Conservation (phyloP, 257 asterid species). For the Solanum paucissectum region DNA sequence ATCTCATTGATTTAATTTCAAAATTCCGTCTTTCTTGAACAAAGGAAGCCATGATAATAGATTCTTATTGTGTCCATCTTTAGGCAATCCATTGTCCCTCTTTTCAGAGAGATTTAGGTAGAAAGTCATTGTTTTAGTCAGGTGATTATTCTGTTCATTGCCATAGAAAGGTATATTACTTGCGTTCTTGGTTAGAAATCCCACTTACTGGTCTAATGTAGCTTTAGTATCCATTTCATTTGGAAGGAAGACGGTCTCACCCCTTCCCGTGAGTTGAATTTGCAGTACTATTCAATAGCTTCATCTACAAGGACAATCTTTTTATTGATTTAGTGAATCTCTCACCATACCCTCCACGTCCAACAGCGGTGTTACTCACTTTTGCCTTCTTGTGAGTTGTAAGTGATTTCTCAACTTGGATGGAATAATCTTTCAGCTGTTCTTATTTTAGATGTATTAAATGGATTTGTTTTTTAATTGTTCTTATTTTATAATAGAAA, state of each 20-base stretch:
- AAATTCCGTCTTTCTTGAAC: slow-evolving; percentile 12
- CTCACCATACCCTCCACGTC: neutral
- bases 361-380: neutral
- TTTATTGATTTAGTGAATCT: neutral
- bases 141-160: neutral
- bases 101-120: neutral
- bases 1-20: slow-evolving; percentile 39
- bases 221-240: neutral
- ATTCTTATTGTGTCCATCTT: neutral
- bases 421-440: neutral
- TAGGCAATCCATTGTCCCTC: neutral
- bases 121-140: neutral
- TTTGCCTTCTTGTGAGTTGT: neutral
- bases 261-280: neutral
- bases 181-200: neutral
- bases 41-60: neutral
- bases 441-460: neutral
- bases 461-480: neutral
- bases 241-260: neutral
- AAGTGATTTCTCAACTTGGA: neutral
- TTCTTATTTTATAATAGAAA: neutral
- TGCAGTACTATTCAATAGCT: neutral
- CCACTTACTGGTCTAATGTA: neutral
- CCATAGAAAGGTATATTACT: neutral
- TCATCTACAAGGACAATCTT: neutral